These are phyloP conservation scores for Davidsoniella australis DNA, from an alignment of 2,329 filamentous ascomycete species.

Conservation along the genomic window DNA sequence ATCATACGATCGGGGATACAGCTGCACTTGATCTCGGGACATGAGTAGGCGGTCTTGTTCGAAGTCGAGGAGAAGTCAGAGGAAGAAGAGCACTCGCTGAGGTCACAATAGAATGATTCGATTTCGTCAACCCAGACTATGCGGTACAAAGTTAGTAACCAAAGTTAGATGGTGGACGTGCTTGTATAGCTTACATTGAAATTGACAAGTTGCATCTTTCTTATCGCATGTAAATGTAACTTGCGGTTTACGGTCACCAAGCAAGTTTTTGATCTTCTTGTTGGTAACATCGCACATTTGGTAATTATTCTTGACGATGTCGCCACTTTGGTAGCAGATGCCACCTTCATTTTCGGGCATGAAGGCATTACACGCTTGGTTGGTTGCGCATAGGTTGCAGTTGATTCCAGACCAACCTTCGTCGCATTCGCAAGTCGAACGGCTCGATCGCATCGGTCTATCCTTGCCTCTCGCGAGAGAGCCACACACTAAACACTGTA, in stretches of 20 bases:
- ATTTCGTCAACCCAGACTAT: slow-evolving; percentile 83
- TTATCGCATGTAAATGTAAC: slow-evolving; percentile 86
- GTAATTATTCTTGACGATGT: slow-evolving; percentile 85
- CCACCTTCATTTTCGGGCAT: slow-evolving; percentile 71
- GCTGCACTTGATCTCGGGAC: slow-evolving; percentile 67
- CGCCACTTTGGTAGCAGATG: slow-evolving; percentile 80
- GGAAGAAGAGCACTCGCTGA: slow-evolving; percentile 62
- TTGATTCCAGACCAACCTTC: slow-evolving; percentile 95
- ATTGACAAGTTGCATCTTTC: slow-evolving; percentile 64
- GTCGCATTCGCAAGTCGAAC: slow-evolving; percentile 60
- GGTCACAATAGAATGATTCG: slow-evolving; percentile 91
- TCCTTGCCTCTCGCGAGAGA: slow-evolving; percentile 69
- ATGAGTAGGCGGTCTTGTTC: slow-evolving; percentile 75
- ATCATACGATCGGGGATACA: slow-evolving; percentile 88
- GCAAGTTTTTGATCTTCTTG: slow-evolving; percentile 72
- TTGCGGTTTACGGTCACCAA: slow-evolving; percentile 73
- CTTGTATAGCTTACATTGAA: slow-evolving; percentile 54
- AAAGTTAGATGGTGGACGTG: background rate
- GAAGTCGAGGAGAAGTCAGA: slow-evolving; percentile 49
- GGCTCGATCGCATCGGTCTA: slow-evolving; percentile 52
- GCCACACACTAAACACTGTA: slow-evolving; percentile 48
- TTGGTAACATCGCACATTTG: slow-evolving; percentile 98
- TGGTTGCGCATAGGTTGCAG: slow-evolving; percentile 81
- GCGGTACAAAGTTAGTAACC: slow-evolving; percentile 3
- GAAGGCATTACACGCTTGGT: slow-evolving; percentile 71